These are phyloP conservation scores for Leptographium lundbergii DNA, from an alignment of 2,329 filamentous ascomycete genomes.

Conservation along the genomic window DNA sequence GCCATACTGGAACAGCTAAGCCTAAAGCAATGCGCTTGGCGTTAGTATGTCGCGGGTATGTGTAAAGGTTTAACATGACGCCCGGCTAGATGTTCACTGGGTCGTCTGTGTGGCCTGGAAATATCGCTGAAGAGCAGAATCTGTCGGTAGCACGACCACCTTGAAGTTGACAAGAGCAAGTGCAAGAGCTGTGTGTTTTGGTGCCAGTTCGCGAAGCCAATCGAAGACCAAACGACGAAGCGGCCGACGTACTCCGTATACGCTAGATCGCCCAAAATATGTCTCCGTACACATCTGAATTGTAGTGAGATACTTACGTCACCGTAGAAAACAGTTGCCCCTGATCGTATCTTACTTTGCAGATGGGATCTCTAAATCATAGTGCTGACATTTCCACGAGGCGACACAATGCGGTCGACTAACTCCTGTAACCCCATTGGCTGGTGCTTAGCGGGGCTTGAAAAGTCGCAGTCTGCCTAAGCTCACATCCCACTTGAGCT, in stretches of 20 bases:
- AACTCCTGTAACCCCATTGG: neutral
- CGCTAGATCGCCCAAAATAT: no score
- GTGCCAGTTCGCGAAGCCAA: no score
- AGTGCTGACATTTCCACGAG: neutral
- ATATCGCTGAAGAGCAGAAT: neutral
- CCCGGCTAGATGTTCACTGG: neutral
- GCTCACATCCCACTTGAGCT: no score
- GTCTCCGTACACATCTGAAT: no score
- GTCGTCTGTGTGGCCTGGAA: neutral
- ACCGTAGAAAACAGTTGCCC: no score
- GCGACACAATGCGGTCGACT: neutral
- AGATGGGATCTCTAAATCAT: no score
- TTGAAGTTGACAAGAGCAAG: no score
- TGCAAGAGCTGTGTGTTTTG: no score
- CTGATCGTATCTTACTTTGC: neutral
- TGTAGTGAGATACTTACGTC: no score
- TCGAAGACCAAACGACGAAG: no score
- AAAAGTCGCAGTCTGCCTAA: neutral
- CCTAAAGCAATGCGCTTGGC: neutral
- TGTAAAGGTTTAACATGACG: neutral
- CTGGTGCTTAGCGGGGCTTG: neutral
- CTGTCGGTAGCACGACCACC: no score
- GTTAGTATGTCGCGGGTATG: neutral
- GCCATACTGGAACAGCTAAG: neutral
- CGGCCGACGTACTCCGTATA: no score